Evolutionary conservation across 768 basidiomycete genomes (phyloP).

Genomic region (Candolleomyces aberdarensis): DNA sequence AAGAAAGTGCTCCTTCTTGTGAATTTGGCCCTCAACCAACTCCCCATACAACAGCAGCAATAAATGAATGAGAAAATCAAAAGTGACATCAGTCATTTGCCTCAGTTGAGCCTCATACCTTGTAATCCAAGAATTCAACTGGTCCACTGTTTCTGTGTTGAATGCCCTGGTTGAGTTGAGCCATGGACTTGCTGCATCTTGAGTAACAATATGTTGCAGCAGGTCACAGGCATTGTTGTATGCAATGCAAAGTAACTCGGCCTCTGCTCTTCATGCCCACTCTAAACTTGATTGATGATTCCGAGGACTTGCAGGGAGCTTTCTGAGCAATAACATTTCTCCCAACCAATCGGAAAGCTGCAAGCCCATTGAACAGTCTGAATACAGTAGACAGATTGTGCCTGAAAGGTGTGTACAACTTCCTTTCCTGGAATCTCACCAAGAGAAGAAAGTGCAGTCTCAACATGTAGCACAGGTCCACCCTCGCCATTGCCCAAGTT

Average conservation of each 20-base stretch:
- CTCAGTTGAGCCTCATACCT: slow-evolving; percentile 19
- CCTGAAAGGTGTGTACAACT: slow-evolving; percentile 10
- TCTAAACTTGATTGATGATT: slow-evolving; percentile 17
- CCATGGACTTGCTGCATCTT: slow-evolving; percentile 14
- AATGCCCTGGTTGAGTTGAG: slow-evolving; percentile 17
- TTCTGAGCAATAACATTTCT: slow-evolving; percentile 20
- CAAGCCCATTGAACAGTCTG: slow-evolving; percentile 24
- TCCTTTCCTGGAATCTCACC: slow-evolving; percentile 7
- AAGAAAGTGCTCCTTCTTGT: slow-evolving; percentile 1
- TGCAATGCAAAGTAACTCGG: slow-evolving; percentile 14
- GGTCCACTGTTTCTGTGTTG: slow-evolving; percentile 26
- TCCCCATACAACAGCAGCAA: slow-evolving; percentile 16
- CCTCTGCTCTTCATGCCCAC: not conserved
- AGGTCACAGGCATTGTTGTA: slow-evolving; percentile 20
- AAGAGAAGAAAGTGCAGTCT: slow-evolving; percentile 6
- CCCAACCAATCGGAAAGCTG: slow-evolving; percentile 21
- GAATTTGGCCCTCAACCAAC: slow-evolving; percentile 6
- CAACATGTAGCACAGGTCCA: not conserved
- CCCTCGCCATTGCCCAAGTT: not conserved
- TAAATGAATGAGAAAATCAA: slow-evolving; percentile 17
- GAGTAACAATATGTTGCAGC: slow-evolving; percentile 20
- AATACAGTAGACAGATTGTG: slow-evolving; percentile 14
- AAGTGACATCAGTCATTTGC: slow-evolving; percentile 18
- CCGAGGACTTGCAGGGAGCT: slow-evolving; percentile 18
- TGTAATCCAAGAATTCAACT: slow-evolving; percentile 21